Percentiles rank a stretch among this genome's conserved stretches.
These are phyloP conservation scores for Alternaria postmessia DNA, from an alignment of 2,329 filamentous ascomycete genomes.

Conservation along the genomic window DNA sequence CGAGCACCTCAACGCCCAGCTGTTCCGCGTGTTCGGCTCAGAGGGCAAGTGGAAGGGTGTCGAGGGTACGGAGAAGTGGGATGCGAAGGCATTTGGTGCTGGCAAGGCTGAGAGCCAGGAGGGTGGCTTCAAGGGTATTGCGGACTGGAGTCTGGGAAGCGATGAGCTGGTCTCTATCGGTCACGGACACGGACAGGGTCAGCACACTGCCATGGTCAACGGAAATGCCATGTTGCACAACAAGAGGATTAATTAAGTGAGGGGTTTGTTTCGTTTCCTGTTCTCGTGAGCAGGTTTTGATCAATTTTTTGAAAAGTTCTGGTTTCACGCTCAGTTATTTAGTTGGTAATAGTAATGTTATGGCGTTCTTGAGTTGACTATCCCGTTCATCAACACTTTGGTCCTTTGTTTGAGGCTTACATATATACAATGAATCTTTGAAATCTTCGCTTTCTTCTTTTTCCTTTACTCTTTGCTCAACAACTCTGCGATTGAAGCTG, in stretches of 20 bases:
- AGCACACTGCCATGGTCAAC: not conserved
- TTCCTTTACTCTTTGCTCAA: constrained; percentile 17
- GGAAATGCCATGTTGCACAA: not conserved
- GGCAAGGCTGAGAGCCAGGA: constrained; percentile 58
- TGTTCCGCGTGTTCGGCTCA: constrained; percentile 53
- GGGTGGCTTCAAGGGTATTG: constrained; percentile 42
- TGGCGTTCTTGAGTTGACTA: not conserved
- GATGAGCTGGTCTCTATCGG: constrained; percentile 17
- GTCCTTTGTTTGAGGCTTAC: not conserved
- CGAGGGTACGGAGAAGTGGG: constrained; percentile 60
- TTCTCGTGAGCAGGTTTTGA: not conserved
- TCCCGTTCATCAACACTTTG: not conserved
- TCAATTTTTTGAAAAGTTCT: not conserved
- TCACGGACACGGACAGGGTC: constrained; percentile 3
- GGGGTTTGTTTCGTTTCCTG: not conserved
- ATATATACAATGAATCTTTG: not conserved
- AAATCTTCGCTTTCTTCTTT: not conserved
- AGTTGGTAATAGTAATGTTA: not conserved
- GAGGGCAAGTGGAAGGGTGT: constrained; percentile 51
- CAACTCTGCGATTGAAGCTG: constrained; percentile 49
- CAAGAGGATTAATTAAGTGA: not conserved
- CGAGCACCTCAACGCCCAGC: constrained; percentile 56
- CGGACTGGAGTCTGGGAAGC: constrained; percentile 45
- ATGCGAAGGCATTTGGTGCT: constrained; percentile 54
- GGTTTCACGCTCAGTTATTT: not conserved